Percentiles rank a stretch among this genome's conserved stretches.
Evolutionary conservation across 495 filamentous ascomycete species (phyloP).

Genomic region (Pyrenula massariospora): DNA sequence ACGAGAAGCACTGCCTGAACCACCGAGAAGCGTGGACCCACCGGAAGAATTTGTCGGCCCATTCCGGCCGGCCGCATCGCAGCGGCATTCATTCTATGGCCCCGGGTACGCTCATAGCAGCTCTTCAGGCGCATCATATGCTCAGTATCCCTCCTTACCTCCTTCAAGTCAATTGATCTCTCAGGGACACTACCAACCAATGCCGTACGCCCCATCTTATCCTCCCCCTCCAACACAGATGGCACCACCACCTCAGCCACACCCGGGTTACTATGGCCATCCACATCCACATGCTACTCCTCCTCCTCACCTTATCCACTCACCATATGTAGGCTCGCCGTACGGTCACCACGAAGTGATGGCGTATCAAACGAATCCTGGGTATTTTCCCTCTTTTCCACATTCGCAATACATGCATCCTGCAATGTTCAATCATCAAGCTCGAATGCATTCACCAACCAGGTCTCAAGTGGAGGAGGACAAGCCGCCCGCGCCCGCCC

Average conservation of each 20-base stretch:
- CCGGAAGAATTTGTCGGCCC: conserved; percentile 31
- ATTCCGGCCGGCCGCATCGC: conserved; percentile 23
- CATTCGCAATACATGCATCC: conserved; percentile 18
- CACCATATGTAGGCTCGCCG: background rate
- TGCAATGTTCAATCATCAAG: conserved; percentile 1
- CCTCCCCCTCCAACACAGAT: conserved; percentile 24
- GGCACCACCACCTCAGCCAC: conserved; percentile 21
- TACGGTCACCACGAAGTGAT: conserved; percentile 40
- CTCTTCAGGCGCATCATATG: conserved; percentile 28
- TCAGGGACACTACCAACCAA: background rate
- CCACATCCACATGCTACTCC: conserved; percentile 16
- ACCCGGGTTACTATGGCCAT: conserved; percentile 19
- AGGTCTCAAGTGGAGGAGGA: background rate
- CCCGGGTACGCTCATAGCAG: conserved; percentile 34
- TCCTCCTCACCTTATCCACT: background rate
- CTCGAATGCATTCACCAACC: background rate
- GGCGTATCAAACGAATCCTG: conserved; percentile 27
- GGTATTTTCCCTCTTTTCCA: conserved; percentile 27
- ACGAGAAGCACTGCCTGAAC: conserved; percentile 38
- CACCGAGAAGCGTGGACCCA: conserved; percentile 42
- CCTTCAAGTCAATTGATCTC: conserved; percentile 1
- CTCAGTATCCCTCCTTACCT: conserved; percentile 15
- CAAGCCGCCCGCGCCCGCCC: conserved; percentile 4
- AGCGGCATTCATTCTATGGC: conserved; percentile 24
- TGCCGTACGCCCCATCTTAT: conserved; percentile 4